Evolutionary conservation across 192 early-diverging fungal genomes (phyloP), one percentile per base, ranked within the genome.

Genomic region (Rhizoclosmatium sp.): DNA sequence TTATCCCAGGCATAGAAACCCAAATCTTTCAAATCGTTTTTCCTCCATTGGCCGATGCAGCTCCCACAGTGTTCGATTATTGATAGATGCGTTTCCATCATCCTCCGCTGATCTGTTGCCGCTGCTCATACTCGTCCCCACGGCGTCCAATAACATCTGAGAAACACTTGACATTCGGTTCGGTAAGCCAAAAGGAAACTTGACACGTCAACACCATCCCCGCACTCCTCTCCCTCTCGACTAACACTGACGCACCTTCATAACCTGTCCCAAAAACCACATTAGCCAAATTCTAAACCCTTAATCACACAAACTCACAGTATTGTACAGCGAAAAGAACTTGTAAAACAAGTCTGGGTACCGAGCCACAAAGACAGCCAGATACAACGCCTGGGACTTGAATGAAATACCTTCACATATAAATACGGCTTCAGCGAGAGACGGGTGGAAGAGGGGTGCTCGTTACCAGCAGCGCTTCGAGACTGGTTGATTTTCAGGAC

Each of bases 311-410:
- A 10, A 5, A 61, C 77, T 73, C 39, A 92, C 79, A 40, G 94
- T 91, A 87, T 99, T 98, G 89, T 99, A 99, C 16, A 97, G 78
- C 0, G 94, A 95, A 49, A 92, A 71, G 68, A 87, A 96, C 47
- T 83, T 78, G 42, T 85, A 85, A 72, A 95, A 89, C 71, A 99
- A 87, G 82, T 99, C 98, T 45, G 96, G 84, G 81, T 99, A 99
- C 64, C 98, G 93, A n/a, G 96, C 92, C 67, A 90, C 78, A 82
- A 99, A 99, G 9, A 99, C 95, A 44, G 94, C 60, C 31, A 96
- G 87, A 77, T 98, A 98, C 42, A 99, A 89, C 0, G 88, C 86
- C 87, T 99, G 98, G 0, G 97, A 92, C 84, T 99, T 99, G 89
- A 98, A 95, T 14, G 98, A 99, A 65, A 99, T 98, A 31, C 98